These are phyloP conservation scores for Ogataea henricii DNA, from an alignment of 805 yeast genomes.

Conservation along the genomic window DNA sequence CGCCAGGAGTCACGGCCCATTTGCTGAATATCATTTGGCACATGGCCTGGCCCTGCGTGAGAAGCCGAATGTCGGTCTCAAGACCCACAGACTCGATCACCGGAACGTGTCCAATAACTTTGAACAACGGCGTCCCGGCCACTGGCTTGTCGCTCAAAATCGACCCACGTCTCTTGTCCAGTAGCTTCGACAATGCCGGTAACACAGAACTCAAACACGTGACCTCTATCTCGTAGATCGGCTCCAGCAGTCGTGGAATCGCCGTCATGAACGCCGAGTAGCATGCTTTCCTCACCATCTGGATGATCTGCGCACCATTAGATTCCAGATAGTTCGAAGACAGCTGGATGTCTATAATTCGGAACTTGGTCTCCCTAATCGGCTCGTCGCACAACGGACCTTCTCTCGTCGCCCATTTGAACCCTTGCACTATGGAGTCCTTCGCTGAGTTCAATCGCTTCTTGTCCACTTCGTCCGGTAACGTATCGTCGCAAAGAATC, in stretches of 20 bases:
- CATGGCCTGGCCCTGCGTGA: slow-evolving; percentile 78
- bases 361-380: slow-evolving; percentile 67
- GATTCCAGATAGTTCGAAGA: slow-evolving; percentile 50
- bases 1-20: slow-evolving; percentile 88
- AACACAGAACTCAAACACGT: slow-evolving; percentile 49
- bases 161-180: slow-evolving; percentile 73
- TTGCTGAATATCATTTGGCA: slow-evolving; percentile 63
- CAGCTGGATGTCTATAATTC: slow-evolving; percentile 60
- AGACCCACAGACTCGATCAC: slow-evolving; percentile 89
- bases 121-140: slow-evolving; percentile 70
- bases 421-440: slow-evolving; percentile 70
- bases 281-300: slow-evolving; percentile 82
- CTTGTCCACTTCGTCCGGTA: slow-evolving; percentile 70
- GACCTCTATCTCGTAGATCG: slow-evolving; percentile 63
- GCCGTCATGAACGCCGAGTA: slow-evolving; percentile 79
- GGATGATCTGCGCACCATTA: slow-evolving; percentile 72
- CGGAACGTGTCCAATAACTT: slow-evolving; percentile 68
- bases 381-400: slow-evolving; percentile 95
- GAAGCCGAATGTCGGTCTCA: slow-evolving; percentile 79
- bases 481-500: slow-evolving; percentile 64
- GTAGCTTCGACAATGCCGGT: slow-evolving; percentile 32
- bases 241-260: slow-evolving; percentile 79
- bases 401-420: slow-evolving; percentile 77
- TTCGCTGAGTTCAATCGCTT: slow-evolving; percentile 45
- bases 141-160: slow-evolving; percentile 51